These are phyloP conservation scores for Sclerotinia borealis DNA, from an alignment of 2,329 filamentous ascomycete species.

Conservation along the genomic window DNA sequence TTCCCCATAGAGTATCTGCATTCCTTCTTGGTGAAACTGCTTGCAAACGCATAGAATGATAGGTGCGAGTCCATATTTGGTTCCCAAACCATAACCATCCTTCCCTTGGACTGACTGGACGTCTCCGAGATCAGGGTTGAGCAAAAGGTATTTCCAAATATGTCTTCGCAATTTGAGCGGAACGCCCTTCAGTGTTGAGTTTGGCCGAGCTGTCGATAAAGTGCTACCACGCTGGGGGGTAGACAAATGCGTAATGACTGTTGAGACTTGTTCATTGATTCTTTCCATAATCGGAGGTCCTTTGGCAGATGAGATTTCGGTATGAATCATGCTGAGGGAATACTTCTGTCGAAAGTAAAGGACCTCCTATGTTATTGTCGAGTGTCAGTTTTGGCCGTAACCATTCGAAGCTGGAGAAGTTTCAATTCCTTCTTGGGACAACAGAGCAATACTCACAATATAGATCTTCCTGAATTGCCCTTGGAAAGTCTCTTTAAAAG, in stretches of 20 bases:
- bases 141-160: not conserved
- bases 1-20: not conserved
- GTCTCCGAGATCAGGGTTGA: not conserved
- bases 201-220: not conserved
- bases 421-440: not conserved
- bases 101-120: not conserved
- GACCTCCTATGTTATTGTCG: not conserved
- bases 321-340: not conserved
- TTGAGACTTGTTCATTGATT: not conserved
- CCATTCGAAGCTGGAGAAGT: not conserved
- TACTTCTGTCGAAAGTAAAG: not conserved
- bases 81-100: not conserved
- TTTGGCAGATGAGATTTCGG: not conserved
- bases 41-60: not conserved
- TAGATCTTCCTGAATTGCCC: no score
- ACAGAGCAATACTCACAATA: not conserved
- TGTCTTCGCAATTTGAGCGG: not conserved
- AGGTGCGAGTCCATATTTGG: not conserved
- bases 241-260: not conserved
- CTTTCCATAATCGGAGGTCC: no score
- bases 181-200: not conserved
- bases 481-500: not conserved
- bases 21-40: not conserved
- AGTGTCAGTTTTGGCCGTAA: not conserved
- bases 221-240: not conserved